Conservation (phyloP, 345 rosid genomes). For the Brassica napus region Da-Ae NC_063441.1:23110001-23110500, state of each 20-base stretch:
- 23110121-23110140: constrained; percentile 83
- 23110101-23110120: constrained; percentile 93
- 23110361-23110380: background rate
- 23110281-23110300: constrained; percentile 78
- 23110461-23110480: constrained; percentile 17
- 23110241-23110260: constrained; percentile 82
- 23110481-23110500: constrained; percentile 23
- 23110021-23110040: constrained; percentile 82
- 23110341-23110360: background rate
- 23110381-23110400: background rate
- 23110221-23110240: constrained; percentile 85
- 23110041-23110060: constrained; percentile 75
- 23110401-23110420: background rate
- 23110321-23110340: background rate
- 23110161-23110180: constrained; percentile 89
- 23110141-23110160: constrained; percentile 77
- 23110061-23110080: constrained; percentile 74
- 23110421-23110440: constrained; percentile 15
- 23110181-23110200: constrained; percentile 83
- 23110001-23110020: constrained; percentile 86
- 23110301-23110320: constrained; percentile 65
- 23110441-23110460: constrained; percentile 20
- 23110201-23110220: constrained; percentile 77
- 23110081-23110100: constrained; percentile 88
- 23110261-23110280: constrained; percentile 80